Evolutionary conservation across 2,329 filamentous ascomycete species (phyloP), one percentile per base, ranked within the genome.

Genomic region (Microsporum audouinii): DNA sequence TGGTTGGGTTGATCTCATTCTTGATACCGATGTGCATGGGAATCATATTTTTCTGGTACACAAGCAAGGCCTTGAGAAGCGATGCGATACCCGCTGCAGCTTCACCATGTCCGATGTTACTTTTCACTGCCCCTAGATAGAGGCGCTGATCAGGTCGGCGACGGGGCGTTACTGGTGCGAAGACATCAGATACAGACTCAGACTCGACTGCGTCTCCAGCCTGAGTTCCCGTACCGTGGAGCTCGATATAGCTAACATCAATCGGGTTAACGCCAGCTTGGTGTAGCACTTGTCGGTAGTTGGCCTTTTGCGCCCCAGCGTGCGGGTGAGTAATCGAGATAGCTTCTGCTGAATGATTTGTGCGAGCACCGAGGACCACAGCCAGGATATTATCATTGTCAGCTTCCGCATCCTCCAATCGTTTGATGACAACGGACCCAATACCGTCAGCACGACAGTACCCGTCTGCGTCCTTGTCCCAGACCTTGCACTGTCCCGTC

Each of bases 271-370:
- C 81, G 62, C 87, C 86, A 49, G 88, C 86, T 51, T 88, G 82
- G 55, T 86, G 82, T 0, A 94, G 78, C 31, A 94, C 84, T 45
- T 83, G 79, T 61, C 82, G 82, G 68, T 87, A 91, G 8, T 94
- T 76, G 56, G 82, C 78, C 10, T 88, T 84, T 72, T 95, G 90
- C 0, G 88, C 87, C 8, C 84, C 86, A 3, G 84, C 87, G 71
- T 94, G 88, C 1, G 90, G 90, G 62, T 89, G 87, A 0, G 89
- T 94, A 68, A 95, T 94, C 1, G 88, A 91, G 23, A 89, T 84
- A 53, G 89, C 85, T 67, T 91, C 85, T 0, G 87, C 87, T 0
- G 87, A 92, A 73, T 95, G 89, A 72, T 95, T 95, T 55, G 89
- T 94, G 2, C 84, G 82, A 0, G 86, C 83, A 31, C 85, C 76